These are phyloP conservation scores for Ustilago loliicola DNA, from an alignment of 1,284 basidiomycete species.

Conservation along the genomic window DNA sequence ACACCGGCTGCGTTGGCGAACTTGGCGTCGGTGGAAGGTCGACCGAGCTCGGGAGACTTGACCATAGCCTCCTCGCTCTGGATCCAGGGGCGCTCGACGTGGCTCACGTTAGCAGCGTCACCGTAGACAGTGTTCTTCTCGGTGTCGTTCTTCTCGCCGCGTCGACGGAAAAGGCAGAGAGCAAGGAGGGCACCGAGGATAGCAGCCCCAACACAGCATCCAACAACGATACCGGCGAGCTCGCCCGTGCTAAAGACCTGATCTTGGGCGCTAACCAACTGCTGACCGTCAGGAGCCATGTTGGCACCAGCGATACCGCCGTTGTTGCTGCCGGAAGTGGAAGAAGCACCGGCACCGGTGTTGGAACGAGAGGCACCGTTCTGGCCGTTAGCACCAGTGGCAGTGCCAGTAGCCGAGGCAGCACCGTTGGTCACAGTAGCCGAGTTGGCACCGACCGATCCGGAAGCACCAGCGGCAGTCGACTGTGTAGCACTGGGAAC, in stretches of 20 bases:
- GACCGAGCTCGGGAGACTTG: constrained; percentile 43
- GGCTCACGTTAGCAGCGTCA: constrained; percentile 40
- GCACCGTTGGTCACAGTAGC: constrained; percentile 31
- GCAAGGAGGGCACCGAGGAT: constrained; percentile 57
- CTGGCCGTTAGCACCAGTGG: background rate
- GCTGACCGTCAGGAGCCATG: constrained; percentile 37
- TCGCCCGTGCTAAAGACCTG: constrained; percentile 35
- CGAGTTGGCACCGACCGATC: constrained; percentile 23
- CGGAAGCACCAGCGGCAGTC: constrained; percentile 24
- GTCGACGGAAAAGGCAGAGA: constrained; percentile 43
- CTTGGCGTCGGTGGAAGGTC: constrained; percentile 45
- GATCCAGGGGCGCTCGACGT: constrained; percentile 59
- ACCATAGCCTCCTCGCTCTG: constrained; percentile 54
- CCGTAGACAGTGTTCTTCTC: constrained; percentile 45
- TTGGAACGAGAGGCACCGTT: constrained; percentile 16
- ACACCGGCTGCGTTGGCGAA: constrained; percentile 42
- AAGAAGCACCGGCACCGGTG: constrained; percentile 19
- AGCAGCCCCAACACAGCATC: constrained; percentile 56
- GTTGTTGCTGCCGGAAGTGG: constrained; percentile 12
- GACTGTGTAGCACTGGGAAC: constrained; percentile 28
- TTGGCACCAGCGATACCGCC: constrained; percentile 18
- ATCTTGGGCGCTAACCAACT: constrained; percentile 37
- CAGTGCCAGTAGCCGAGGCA: constrained; percentile 13
- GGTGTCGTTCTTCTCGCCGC: constrained; percentile 37
- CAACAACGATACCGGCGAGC: constrained; percentile 61